phyloP scores from a whole-genome alignment of 768 basidiomycete species.

The Boletus coccyginus region DNA sequence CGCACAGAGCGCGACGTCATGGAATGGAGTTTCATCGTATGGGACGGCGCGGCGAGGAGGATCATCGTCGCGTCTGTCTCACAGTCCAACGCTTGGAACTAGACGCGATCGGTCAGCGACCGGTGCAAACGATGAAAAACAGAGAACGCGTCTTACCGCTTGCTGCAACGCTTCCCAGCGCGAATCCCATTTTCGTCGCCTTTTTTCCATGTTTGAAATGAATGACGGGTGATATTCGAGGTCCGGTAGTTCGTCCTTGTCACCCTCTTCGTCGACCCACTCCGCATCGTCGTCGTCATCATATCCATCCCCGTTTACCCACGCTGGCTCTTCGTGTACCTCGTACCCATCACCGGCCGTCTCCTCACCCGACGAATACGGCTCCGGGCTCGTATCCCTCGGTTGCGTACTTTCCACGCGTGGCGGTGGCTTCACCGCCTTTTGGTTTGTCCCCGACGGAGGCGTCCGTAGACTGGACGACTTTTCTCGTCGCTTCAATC shows the following conservation, averaged over 20 bases:
- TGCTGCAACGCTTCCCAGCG: constrained; percentile 74
- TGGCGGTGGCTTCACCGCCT: constrained; percentile 60
- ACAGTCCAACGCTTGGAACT: constrained; percentile 79
- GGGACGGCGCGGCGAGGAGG: constrained; percentile 71
- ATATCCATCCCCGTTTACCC: constrained; percentile 26
- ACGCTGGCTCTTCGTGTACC: constrained; percentile 39
- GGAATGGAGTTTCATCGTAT: constrained; percentile 61
- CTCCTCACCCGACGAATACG: constrained; percentile 73
- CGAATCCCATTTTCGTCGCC: constrained; percentile 69
- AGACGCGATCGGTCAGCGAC: constrained; percentile 3
- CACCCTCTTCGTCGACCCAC: constrained; percentile 72
- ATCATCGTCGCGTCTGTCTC: constrained; percentile 80
- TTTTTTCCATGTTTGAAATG: constrained; percentile 62
- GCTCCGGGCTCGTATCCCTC: constrained; percentile 76
- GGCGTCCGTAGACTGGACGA: constrained; percentile 34
- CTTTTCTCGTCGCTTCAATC: constrained; percentile 45
- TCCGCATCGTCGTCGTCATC: constrained; percentile 44
- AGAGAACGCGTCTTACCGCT: constrained; percentile 46
- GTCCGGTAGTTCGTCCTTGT: constrained; percentile 69
- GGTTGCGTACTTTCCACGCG: constrained; percentile 83
- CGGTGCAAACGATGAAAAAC: not conserved
- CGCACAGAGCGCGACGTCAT: constrained; percentile 69
- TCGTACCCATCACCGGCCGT: constrained; percentile 66
- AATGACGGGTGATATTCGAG: constrained; percentile 76
- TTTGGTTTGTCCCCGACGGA: constrained; percentile 18